A percentile compares a stretch with the other conserved stretches of the same genome.
These are phyloP conservation scores for Chalciporus sphaerocephalus DNA, from an alignment of 768 basidiomycete species.

Conservation along the genomic window DNA sequence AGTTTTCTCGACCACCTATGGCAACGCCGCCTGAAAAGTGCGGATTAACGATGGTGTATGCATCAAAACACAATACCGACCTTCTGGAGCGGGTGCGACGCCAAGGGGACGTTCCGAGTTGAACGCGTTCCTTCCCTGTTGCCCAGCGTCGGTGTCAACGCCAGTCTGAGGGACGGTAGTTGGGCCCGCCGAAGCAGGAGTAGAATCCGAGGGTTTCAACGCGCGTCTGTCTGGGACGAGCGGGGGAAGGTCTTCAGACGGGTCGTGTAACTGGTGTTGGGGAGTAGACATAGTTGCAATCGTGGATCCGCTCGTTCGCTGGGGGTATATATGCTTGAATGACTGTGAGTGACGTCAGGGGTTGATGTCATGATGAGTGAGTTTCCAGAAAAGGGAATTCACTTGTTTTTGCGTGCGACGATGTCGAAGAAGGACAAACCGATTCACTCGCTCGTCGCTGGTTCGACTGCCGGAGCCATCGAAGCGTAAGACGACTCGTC, in stretches of 20 bases:
- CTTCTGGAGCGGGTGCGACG: constrained; percentile 35
- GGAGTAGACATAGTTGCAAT: constrained; percentile 23
- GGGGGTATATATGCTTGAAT: constrained; percentile 13
- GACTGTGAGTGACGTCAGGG: constrained; percentile 11
- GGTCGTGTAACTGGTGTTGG: constrained; percentile 43
- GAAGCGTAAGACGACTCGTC: constrained; percentile 66
- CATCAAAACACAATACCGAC: constrained; percentile 10
- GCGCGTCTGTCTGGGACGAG: too few species aligned
- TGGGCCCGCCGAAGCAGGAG: too few species aligned
- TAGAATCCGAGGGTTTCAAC: too few species aligned
- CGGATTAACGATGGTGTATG: background rate
- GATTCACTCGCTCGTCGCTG: constrained; percentile 81
- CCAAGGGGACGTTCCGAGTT: constrained; percentile 34
- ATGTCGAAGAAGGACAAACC: constrained; percentile 73
- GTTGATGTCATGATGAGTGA: background rate
- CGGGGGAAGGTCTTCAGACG: constrained; percentile 46
- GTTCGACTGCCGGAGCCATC: constrained; percentile 86
- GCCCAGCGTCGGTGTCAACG: too few species aligned
- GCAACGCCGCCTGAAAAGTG: constrained; percentile 22
- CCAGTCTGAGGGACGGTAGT: too few species aligned
- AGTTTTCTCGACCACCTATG: constrained; percentile 18
- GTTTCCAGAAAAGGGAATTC: constrained; percentile 6
- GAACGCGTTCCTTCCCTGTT: constrained; percentile 25
- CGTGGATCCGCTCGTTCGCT: background rate
- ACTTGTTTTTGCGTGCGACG: constrained; percentile 27